Percentiles rank a stretch among this genome's conserved stretches.
phyloP scores from a whole-genome alignment of 148 eudicot genomes.

The Simmondsia chinensis region DNA sequence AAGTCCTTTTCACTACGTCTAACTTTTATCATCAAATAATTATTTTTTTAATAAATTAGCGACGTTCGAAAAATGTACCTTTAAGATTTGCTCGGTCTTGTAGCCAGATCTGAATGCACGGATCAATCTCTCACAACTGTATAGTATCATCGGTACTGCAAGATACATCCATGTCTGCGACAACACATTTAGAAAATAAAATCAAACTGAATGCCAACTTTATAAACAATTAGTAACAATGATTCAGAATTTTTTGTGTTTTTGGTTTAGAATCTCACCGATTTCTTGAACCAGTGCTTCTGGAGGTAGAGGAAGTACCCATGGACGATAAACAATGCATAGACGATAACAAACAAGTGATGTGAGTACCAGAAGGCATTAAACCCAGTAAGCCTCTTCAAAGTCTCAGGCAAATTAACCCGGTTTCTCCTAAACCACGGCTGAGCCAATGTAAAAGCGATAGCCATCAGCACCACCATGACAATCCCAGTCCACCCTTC shows the following conservation, averaged over 20 bases:
- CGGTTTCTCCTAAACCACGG: slow-evolving; percentile 16
- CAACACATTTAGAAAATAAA: no score
- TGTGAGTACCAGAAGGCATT: slow-evolving; percentile 34
- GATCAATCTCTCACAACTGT: slow-evolving; percentile 17
- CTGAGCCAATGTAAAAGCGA: slow-evolving; percentile 21
- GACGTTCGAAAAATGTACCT: no score
- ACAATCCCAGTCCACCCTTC: slow-evolving; percentile 20
- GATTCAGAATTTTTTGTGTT: no score
- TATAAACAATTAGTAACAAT: no score
- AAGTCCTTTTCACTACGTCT: no score
- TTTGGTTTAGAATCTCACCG: slow-evolving; percentile 9
- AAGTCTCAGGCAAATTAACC: slow-evolving; percentile 7
- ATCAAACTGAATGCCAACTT: no score
- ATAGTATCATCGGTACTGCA: slow-evolving; percentile 22
- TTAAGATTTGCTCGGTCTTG: no score
- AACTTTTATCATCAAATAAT: no score
- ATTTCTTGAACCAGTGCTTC: slow-evolving; percentile 16
- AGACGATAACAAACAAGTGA: slow-evolving; percentile 24
- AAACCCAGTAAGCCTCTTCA: slow-evolving; percentile 20
- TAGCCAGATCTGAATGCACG: slow-evolving; percentile 25
- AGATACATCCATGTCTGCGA: slow-evolving; percentile 36
- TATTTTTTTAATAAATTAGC: no score
- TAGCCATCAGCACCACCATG: slow-evolving; percentile 24
- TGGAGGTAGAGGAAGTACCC: slow-evolving; percentile 27
- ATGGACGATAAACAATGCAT: slow-evolving; percentile 23